Conservation (phyloP, 768 basidiomycete genomes). For the Mycena sanguinolenta region DNA sequence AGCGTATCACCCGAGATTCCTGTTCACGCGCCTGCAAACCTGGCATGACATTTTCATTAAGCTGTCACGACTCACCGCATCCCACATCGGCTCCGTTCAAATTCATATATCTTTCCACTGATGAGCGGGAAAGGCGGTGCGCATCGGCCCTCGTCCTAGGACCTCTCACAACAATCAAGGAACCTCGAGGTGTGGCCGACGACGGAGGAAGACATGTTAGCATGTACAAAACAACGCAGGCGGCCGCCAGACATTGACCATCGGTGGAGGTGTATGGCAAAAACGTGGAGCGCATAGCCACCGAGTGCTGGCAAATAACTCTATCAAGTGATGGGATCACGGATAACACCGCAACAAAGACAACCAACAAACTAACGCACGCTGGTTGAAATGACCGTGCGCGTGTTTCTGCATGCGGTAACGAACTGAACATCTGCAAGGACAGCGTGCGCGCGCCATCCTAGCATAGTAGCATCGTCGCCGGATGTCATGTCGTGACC, state of each 20-base stretch:
- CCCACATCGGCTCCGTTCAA: not conserved
- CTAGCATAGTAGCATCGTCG: not conserved
- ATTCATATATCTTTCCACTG: not conserved
- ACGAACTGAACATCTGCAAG: not conserved
- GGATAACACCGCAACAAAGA: too few relatives aligned
- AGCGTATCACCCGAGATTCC: slow-evolving; percentile 1
- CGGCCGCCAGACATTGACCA: not conserved
- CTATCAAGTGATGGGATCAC: not conserved
- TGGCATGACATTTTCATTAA: slow-evolving; percentile 6
- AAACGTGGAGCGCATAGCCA: not conserved
- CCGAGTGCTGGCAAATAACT: too few relatives aligned
- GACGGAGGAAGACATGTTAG: not conserved
- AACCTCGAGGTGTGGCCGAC: too few relatives aligned
- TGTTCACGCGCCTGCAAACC: not conserved
- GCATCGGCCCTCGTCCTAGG: not conserved
- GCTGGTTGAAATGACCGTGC: not conserved
- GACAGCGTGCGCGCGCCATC: not conserved
- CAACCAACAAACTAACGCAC: not conserved
- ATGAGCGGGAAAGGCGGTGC: not conserved
- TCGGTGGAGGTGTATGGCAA: not conserved
- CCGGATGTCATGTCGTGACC: not conserved
- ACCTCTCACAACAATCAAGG: not conserved
- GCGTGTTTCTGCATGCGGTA: not conserved
- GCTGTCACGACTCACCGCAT: not conserved
- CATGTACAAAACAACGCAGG: not conserved